Evolutionary conservation across 805 yeast genomes (phyloP), one percentile per base, ranked within the genome.

Genomic region (Lipomyces yamanashiensis): DNA sequence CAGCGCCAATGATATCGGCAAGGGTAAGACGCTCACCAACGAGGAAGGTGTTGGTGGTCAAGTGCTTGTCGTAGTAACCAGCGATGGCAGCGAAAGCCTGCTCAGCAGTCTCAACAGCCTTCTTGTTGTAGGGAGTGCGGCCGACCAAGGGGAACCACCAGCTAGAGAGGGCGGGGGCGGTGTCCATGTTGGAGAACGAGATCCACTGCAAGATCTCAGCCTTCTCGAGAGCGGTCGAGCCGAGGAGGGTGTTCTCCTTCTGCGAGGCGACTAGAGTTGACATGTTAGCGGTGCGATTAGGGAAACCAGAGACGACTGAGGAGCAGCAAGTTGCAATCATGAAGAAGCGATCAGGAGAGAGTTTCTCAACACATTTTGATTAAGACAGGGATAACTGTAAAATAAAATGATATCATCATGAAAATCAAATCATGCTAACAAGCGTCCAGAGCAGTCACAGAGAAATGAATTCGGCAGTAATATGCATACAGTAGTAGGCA

Each of bases 131-230:
- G 69, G 96, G 92, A 59, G 68, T 75, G 58, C 74, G 77, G 72
- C 97, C 97, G 54, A 77, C 73, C 60, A 88, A 74, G 71, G 91
- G 88, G 64, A 75, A 74, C 78, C 90, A 84, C 69, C 84, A 84
- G 44, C 68, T 72, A 63, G 83, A 82, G 58, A 81, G 71, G 62
- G 77, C 72, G 53, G 79, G 72, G 69, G 87, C 74, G 63, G 88
- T 71, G 72, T 92, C 97, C 71, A 84, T 72, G 82, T 88, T 90
- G 76, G 86, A 81, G 71, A 89, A 79, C 1, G 96, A 89, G 76
- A 87, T 72, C 96, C 96, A 92, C 79, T 81, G 86, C 71, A 92
- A 76, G 72, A 91, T 80, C 72, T 77, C 77, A 64, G 89, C 90
- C 74, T 84, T 81, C 72, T 89, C 90, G 70, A 79, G 78, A 68